phyloP scores from a whole-genome alignment of 441 rosid species.

The Hura crepitans region DNA sequence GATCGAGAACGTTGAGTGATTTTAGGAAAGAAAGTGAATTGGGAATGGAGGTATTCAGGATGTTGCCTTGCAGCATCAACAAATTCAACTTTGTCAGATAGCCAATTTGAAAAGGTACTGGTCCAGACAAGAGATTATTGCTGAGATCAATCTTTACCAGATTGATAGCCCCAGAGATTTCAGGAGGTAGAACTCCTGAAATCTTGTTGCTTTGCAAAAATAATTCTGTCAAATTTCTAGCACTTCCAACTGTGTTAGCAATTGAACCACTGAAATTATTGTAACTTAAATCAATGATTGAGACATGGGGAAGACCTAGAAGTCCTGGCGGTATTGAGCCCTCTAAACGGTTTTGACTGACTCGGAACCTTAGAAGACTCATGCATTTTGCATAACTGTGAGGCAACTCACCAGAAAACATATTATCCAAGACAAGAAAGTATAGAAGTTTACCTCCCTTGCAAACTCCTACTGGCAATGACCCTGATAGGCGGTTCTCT shows the following conservation, averaged over 20 bases:
- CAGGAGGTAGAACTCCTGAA: constrained; percentile 63
- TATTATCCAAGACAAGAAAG: constrained; percentile 70
- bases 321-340: constrained; percentile 64
- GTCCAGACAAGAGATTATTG: constrained; percentile 65
- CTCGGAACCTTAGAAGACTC: constrained; percentile 76
- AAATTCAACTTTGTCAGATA: constrained; percentile 62
- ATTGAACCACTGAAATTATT: constrained; percentile 67
- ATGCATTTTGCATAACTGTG: constrained; percentile 56
- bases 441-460: constrained; percentile 66
- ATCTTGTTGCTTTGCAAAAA: constrained; percentile 68
- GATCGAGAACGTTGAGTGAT: constrained; percentile 83
- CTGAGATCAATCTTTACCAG: constrained; percentile 91
- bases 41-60: constrained; percentile 61
- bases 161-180: constrained; percentile 59
- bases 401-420: constrained; percentile 65
- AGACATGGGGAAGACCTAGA: constrained; percentile 70
- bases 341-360: constrained; percentile 55
- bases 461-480: constrained; percentile 65
- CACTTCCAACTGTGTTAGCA: constrained; percentile 45
- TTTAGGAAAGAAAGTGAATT: constrained; percentile 55
- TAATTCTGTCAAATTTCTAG: constrained; percentile 77
- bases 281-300: constrained; percentile 72
- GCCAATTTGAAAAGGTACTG: constrained; percentile 78
- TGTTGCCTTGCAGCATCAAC: constrained; percentile 67
- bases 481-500: constrained; percentile 71